Conservation (phyloP, 2,329 filamentous ascomycete species). For the Sordariomycetes sp. region DNA sequence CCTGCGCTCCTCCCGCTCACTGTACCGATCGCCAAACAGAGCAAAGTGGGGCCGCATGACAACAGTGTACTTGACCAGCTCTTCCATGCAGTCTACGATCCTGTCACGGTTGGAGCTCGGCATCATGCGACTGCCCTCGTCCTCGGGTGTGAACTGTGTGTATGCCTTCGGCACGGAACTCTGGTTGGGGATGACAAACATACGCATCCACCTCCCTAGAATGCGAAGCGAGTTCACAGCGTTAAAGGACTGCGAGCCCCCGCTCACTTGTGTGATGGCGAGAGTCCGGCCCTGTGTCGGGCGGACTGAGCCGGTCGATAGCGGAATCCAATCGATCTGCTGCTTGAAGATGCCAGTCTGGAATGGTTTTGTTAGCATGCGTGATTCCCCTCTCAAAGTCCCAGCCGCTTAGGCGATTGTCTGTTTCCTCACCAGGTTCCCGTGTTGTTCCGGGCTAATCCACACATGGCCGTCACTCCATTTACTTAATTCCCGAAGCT, state of each 20-base stretch:
- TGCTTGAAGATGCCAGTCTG: conserved; percentile 58
- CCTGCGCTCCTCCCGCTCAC: conserved; percentile 39
- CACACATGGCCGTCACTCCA: conserved; percentile 61
- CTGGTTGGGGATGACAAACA: conserved; percentile 59
- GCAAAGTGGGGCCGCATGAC: conserved; percentile 51
- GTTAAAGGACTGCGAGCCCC: conserved; percentile 58
- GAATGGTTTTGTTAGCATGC: neutral
- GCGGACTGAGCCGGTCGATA: conserved; percentile 48
- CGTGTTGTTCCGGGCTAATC: conserved; percentile 57
- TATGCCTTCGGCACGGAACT: conserved; percentile 53
- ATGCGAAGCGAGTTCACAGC: conserved; percentile 55
- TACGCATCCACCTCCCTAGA: conserved; percentile 59
- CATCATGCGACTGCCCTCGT: conserved; percentile 39
- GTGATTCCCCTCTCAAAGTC: neutral
- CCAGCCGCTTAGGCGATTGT: neutral
- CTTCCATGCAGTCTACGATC: conserved; percentile 58
- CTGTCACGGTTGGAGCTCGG: conserved; percentile 46
- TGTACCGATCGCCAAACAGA: conserved; percentile 51
- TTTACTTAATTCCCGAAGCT: conserved; percentile 45
- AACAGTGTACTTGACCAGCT: conserved; percentile 59
- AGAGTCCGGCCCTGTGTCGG: conserved; percentile 57
- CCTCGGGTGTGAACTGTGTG: conserved; percentile 41
- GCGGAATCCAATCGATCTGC: conserved; percentile 61
- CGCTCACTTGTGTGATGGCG: conserved; percentile 50
- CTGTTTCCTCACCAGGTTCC: conserved; percentile 35